Evolutionary conservation across 768 basidiomycete genomes (phyloP).

Genomic region (Pulveroboletus sp.): DNA sequence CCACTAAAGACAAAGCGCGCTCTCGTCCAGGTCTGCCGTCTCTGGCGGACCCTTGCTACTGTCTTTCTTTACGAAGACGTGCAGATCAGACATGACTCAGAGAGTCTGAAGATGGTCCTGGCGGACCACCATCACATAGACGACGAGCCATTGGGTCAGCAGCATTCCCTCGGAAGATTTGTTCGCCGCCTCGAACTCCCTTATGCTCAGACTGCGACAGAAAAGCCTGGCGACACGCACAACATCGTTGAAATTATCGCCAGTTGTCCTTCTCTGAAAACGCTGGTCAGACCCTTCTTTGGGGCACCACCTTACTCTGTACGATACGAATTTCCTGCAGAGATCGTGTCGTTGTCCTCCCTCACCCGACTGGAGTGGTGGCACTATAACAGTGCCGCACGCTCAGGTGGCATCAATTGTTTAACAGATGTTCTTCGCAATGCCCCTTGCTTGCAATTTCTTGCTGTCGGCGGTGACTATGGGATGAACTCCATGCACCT

Average conservation of each 20-base stretch:
- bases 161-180: slow-evolving; percentile 28
- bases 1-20: slow-evolving; percentile 33
- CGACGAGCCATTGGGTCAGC: slow-evolving; percentile 10
- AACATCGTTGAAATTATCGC: slow-evolving; percentile 45
- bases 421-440: slow-evolving; percentile 46
- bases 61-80: slow-evolving; percentile 52
- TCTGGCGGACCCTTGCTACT: slow-evolving; percentile 48
- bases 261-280: slow-evolving; percentile 46
- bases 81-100: slow-evolving; percentile 32
- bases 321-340: slow-evolving; percentile 51
- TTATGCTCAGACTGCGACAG: slow-evolving; percentile 48
- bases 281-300: slow-evolving; percentile 47
- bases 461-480: slow-evolving; percentile 48
- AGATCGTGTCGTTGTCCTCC: slow-evolving; percentile 41
- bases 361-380: slow-evolving; percentile 68
- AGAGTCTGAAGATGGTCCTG: slow-evolving; percentile 33
- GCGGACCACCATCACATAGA: slow-evolving; percentile 4
- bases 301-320: slow-evolving; percentile 22
- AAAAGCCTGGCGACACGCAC: slow-evolving; percentile 22
- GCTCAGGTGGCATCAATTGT: slow-evolving; percentile 63
- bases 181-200: slow-evolving; percentile 59
- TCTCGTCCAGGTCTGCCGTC: slow-evolving; percentile 52
- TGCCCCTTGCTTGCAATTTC: slow-evolving; percentile 54
- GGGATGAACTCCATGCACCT: slow-evolving; percentile 24
- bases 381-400: slow-evolving; percentile 51